Conservation (phyloP, 202 grass and related monocot genomes). For the Digitaria exilis region DNA sequence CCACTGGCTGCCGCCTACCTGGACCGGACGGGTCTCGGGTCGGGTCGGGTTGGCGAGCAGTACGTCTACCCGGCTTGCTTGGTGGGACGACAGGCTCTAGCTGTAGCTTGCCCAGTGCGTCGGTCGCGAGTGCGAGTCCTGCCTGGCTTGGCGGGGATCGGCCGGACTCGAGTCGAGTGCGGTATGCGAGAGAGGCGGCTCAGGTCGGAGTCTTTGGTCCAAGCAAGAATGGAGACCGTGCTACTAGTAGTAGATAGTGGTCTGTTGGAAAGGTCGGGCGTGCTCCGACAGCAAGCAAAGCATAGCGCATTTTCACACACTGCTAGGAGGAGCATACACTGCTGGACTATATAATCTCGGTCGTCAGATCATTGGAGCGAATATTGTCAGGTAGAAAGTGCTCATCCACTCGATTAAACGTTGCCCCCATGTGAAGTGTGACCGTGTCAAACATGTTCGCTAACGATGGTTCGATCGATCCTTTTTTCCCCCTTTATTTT, state of each 20-base stretch:
- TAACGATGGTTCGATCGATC: too few species aligned
- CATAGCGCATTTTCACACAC: neutral
- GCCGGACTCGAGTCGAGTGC: neutral
- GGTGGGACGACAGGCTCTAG: too few species aligned
- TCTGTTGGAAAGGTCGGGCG: constrained; percentile 26
- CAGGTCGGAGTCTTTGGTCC: neutral
- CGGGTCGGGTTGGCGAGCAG: too few species aligned
- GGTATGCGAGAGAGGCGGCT: neutral
- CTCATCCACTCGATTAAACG: neutral
- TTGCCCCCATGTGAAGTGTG: neutral
- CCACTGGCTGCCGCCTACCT: constrained; percentile 15
- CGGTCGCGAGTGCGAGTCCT: neutral
- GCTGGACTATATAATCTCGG: neutral
- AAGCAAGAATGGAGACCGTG: neutral
- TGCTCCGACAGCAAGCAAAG: neutral
- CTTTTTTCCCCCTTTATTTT: too few species aligned
- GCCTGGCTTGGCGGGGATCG: neutral
- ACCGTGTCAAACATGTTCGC: neutral
- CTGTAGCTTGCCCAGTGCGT: neutral
- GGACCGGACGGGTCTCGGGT: neutral
- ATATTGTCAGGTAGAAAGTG: neutral
- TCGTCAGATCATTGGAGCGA: neutral
- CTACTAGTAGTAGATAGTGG: neutral
- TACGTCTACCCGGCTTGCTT: too few species aligned
- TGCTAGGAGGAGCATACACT: too few species aligned